Evolutionary conservation across 2,329 filamentous ascomycete species (phyloP), one percentile per base, ranked within the genome.

Genomic region (Tolypocladium inflatum): DNA sequence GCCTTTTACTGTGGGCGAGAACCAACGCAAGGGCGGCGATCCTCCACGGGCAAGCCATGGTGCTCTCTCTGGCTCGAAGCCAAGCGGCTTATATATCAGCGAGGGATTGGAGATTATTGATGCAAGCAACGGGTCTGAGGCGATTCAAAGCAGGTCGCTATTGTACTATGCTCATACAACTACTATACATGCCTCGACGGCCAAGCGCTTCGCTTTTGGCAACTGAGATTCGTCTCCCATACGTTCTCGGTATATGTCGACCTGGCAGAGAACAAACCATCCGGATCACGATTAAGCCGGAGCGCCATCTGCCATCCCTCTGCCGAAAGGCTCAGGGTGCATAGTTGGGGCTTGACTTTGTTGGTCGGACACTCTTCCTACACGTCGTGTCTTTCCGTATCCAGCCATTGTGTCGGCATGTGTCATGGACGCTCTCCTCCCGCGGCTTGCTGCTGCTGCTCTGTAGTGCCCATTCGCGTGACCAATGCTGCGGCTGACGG

Each of bases 241-340:
- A 86, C 87, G 80, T 78, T 83, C 82, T 91, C 89, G 89, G 91
- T 94, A 88, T 80, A 81, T 81, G 86, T 88, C 84, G 80, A 76
- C 74, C 64, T 58, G 90, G 91, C 91, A 88, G 80, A 96, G 83
- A 96, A 74, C 72, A 83, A 82, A 73, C 61, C 30, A 59, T 62
- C 61, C 63, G 54, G 88, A 90, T 90, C 89, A 87, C 90, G 88
- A 96, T 94, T 96, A 96, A 97, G 92, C 92, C 91, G 92, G 92
- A 96, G 91, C 90, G 84, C 84, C 86, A 87, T 86, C 85, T 92
- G 87, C 83, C 90, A 86, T 85, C 82, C 85, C 80, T 79, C 78
- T 76, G 76, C 83, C 78, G 89, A 96, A 77, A 95, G 89, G 84
- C 79, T 73, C 73, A 76, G 79, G 85, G 85, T 88, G 90, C 87